These are phyloP conservation scores for Melaleuca alternifolia DNA, from an alignment of 345 rosid species.

Conservation along the genomic window DNA sequence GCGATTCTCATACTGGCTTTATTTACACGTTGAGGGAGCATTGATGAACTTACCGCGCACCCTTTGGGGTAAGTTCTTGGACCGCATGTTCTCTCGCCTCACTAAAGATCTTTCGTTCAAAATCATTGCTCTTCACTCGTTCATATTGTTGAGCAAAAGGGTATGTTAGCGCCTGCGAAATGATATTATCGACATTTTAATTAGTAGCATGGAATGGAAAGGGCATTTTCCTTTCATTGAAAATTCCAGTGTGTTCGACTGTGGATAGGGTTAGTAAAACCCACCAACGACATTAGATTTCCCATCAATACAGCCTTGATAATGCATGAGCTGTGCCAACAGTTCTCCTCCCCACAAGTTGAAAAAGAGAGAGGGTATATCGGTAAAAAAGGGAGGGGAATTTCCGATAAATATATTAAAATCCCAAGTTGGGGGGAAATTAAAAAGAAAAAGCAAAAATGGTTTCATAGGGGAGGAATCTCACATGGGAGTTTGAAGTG, in stretches of 20 bases:
- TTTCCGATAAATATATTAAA: not conserved
- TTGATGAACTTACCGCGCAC: accelerated
- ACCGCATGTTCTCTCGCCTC: accelerated
- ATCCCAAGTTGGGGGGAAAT: not conserved
- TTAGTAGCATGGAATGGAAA: not conserved
- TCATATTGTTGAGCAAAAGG: accelerated
- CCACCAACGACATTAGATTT: not conserved
- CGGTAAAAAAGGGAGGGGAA: not conserved
- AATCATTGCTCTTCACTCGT: accelerated
- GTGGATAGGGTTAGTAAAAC: not conserved
- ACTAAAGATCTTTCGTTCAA: not conserved
- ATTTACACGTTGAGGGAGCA: not conserved
- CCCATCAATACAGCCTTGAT: not conserved
- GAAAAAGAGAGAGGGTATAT: not conserved
- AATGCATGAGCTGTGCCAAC: not conserved
- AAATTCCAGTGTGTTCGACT: not conserved
- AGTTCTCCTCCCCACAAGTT: not conserved
- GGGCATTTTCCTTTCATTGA: not conserved
- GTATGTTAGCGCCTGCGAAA: not conserved
- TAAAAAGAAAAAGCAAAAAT: not conserved
- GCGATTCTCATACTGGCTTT: not conserved
- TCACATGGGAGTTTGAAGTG: not conserved
- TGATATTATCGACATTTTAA: not conserved
- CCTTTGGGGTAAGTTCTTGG: not conserved
- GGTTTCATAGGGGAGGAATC: not conserved